Percentiles rank a stretch among this genome's conserved stretches.
These are phyloP conservation scores for Tritrichomonas foetus DNA, from an alignment of 208 protist genomes.

Conservation along the genomic window DNA sequence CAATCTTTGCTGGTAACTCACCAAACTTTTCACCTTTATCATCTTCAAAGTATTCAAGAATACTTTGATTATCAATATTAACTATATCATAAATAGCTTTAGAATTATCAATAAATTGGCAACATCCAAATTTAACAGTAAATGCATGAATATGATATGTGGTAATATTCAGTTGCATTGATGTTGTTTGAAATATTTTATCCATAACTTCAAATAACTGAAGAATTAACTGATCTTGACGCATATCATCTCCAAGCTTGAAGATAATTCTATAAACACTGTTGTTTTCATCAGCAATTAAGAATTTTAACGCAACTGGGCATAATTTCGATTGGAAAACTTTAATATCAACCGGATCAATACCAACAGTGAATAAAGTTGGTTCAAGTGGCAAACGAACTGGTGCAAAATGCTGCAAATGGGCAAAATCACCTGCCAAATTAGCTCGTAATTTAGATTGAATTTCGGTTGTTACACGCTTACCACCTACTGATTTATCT, in stretches of 20 bases:
- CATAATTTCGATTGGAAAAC: neutral
- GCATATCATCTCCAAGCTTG: conserved; percentile 54
- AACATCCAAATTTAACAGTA: neutral
- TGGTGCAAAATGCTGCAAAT: neutral
- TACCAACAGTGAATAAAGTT: neutral
- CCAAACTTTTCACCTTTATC: neutral
- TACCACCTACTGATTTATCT: neutral
- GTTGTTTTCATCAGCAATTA: neutral
- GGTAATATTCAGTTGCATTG: neutral
- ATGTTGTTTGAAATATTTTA: neutral
- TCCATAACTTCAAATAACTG: conserved; percentile 44
- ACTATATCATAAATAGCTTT: neutral
- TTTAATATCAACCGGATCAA: neutral
- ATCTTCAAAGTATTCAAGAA: neutral
- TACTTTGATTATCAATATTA: neutral
- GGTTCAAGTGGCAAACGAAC: neutral
- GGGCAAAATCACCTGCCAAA: neutral
- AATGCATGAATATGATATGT: neutral
- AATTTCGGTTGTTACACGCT: neutral
- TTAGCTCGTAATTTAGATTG: neutral
- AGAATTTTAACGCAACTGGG: neutral
- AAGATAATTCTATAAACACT: conserved; percentile 42
- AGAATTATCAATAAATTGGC: conserved; percentile 25
- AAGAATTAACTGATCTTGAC: conserved; percentile 53
- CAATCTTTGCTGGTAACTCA: neutral